phyloP scores from a whole-genome alignment of 2,329 filamentous ascomycete genomes.

The Diaporthe sp. region DNA sequence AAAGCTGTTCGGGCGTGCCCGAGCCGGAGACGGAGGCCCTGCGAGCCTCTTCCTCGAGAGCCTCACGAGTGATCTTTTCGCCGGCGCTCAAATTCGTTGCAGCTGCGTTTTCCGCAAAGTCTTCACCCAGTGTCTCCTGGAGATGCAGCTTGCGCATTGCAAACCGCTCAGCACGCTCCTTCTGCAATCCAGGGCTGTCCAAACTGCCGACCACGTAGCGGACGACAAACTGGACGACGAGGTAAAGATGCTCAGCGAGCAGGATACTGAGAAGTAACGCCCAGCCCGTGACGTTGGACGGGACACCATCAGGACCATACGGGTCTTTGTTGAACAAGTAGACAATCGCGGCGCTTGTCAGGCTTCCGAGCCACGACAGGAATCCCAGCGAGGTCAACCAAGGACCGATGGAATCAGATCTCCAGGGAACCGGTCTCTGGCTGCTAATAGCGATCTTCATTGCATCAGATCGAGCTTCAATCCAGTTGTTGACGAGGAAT shows the following conservation, averaged over 20 bases:
- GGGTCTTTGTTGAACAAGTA: slow-evolving; percentile 86
- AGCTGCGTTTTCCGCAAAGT: slow-evolving; percentile 64
- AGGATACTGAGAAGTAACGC: slow-evolving; percentile 86
- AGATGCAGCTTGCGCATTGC: slow-evolving; percentile 84
- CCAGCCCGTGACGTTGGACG: slow-evolving; percentile 82
- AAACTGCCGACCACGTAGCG: slow-evolving; percentile 82
- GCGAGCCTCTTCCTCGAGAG: slow-evolving; percentile 75
- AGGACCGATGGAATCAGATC: slow-evolving; percentile 93
- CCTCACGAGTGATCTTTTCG: slow-evolving; percentile 75
- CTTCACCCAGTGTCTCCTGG: slow-evolving; percentile 76
- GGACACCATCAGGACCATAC: slow-evolving; percentile 75
- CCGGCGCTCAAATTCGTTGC: slow-evolving; percentile 63
- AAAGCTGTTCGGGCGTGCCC: slow-evolving; percentile 67
- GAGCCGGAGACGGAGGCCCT: slow-evolving; percentile 63
- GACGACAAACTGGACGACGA: slow-evolving; percentile 81
- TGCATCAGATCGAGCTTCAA: slow-evolving; percentile 93
- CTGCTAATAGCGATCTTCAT: slow-evolving; percentile 94
- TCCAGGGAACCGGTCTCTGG: slow-evolving; percentile 89
- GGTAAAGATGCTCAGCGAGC: slow-evolving; percentile 89
- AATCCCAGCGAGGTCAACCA: slow-evolving; percentile 91
- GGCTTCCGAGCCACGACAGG: slow-evolving; percentile 91
- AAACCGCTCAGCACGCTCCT: slow-evolving; percentile 86
- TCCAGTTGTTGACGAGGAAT: slow-evolving; percentile 95
- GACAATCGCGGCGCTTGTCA: slow-evolving; percentile 89
- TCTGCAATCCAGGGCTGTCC: slow-evolving; percentile 88